phyloP scores from a whole-genome alignment of 2,329 filamentous ascomycete genomes.

The Apiospora sp. region DNA sequence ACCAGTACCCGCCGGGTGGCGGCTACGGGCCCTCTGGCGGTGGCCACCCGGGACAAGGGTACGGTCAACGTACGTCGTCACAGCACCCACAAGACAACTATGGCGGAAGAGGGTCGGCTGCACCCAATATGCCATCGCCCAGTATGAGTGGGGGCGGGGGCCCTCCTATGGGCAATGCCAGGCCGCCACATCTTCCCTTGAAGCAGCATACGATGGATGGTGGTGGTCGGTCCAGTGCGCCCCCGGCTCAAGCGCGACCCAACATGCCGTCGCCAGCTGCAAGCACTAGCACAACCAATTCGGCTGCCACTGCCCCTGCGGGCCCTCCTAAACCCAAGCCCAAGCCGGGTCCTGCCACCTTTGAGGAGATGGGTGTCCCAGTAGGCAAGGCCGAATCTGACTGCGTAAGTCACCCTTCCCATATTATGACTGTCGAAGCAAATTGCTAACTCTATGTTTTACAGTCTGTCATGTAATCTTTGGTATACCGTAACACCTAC shows the following conservation, averaged over 20 bases:
- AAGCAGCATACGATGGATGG: slow-evolving; percentile 27
- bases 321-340: slow-evolving; percentile 51
- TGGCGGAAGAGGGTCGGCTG: slow-evolving; percentile 37
- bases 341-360: slow-evolving; percentile 82
- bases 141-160: slow-evolving; percentile 37
- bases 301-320: slow-evolving; percentile 36
- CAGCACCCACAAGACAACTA: slow-evolving; percentile 38
- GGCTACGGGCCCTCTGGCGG: slow-evolving; percentile 35
- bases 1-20: slow-evolving; percentile 36
- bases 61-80: slow-evolving; percentile 49
- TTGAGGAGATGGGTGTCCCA: slow-evolving; percentile 98
- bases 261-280: slow-evolving; percentile 38
- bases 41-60: slow-evolving; percentile 44
- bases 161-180: slow-evolving; percentile 1
- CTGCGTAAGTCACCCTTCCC: slow-evolving; percentile 71
- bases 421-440: background rate
- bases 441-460: background rate
- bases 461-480: slow-evolving; percentile 4
- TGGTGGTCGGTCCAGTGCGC: slow-evolving; percentile 46
- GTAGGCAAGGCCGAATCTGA: slow-evolving; percentile 84
- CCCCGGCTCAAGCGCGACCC: slow-evolving; percentile 41
- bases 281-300: slow-evolving; percentile 40
- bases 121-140: slow-evolving; percentile 29
- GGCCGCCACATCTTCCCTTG: background rate
- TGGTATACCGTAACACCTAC: background rate